A percentile compares a stretch with the other conserved stretches of the same genome.
Evolutionary conservation across 1,284 basidiomycete species (phyloP).

Genomic region (Taiwanofungus camphoratus): DNA sequence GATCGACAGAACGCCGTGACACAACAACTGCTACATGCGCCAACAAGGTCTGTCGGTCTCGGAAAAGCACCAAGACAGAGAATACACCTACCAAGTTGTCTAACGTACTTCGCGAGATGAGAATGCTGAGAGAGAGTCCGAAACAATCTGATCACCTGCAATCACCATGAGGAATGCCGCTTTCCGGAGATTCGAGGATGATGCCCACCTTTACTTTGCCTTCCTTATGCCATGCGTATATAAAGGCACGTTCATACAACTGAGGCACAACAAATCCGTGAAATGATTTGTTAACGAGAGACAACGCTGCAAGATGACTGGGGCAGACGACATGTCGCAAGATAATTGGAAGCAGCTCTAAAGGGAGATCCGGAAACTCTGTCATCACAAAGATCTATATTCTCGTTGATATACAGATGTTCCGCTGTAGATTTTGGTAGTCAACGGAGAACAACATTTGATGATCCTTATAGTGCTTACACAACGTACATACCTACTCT

Average conservation of each 20-base stretch:
- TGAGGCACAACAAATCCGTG: constrained; percentile 38
- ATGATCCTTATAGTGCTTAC: too few relatives aligned
- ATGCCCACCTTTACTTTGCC: constrained; percentile 54
- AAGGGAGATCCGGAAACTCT: constrained; percentile 36
- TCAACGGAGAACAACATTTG: too few relatives aligned
- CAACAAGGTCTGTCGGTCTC: too few relatives aligned
- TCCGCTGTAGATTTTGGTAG: too few relatives aligned
- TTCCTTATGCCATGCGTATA: constrained; percentile 64
- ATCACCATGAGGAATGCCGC: neutral
- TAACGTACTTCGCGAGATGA: constrained; percentile 49
- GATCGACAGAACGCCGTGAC: too few relatives aligned
- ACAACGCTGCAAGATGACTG: constrained; percentile 43
- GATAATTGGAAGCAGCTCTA: constrained; percentile 54
- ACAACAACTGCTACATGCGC: too few relatives aligned
- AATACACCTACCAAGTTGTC: constrained; percentile 42
- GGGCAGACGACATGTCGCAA: constrained; percentile 44
- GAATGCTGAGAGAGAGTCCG: constrained; percentile 41
- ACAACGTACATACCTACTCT: too few relatives aligned
- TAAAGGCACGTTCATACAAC: constrained; percentile 50
- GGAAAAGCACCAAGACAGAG: too few relatives aligned
- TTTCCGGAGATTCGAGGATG: neutral
- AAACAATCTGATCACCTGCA: constrained; percentile 49
- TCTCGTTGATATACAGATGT: too few relatives aligned
- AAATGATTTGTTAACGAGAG: constrained; percentile 53
- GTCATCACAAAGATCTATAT: too few relatives aligned